phyloP scores from a whole-genome alignment of 2,329 filamentous ascomycete species.

The Fusarium sp. region DNA sequence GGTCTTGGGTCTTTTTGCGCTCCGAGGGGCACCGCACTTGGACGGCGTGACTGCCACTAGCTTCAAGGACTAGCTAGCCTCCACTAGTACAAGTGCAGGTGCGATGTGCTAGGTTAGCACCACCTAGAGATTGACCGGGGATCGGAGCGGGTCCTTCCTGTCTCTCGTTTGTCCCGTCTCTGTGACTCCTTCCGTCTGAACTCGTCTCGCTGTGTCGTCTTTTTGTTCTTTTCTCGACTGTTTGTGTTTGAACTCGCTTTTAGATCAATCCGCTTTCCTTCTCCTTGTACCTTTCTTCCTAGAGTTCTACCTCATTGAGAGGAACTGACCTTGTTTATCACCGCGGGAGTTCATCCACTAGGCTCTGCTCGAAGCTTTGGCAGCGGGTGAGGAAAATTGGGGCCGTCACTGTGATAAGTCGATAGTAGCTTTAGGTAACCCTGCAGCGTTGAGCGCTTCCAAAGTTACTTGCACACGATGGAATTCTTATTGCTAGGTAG shows the following conservation, averaged over 20 bases:
- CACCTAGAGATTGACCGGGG: slow-evolving; percentile 18
- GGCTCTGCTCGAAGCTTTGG: slow-evolving; percentile 12
- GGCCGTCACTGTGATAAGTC: slow-evolving; percentile 17
- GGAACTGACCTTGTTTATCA: slow-evolving; percentile 12
- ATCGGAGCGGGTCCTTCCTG: slow-evolving; percentile 30
- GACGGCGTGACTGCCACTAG: slow-evolving; percentile 33
- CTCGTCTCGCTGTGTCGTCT: slow-evolving; percentile 13
- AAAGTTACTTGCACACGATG: slow-evolving; percentile 2
- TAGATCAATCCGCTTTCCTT: neutral
- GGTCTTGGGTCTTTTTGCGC: neutral
- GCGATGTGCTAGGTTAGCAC: slow-evolving; percentile 13
- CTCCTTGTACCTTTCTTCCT: neutral
- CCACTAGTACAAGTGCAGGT: slow-evolving; percentile 4
- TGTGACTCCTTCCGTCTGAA: slow-evolving; percentile 32
- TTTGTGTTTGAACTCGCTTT: neutral
- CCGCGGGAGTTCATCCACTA: slow-evolving; percentile 4
- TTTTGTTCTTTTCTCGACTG: neutral
- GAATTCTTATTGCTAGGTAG: slow-evolving; percentile 4
- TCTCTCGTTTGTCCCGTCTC: neutral
- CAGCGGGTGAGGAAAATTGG: slow-evolving; percentile 19
- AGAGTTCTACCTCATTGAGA: neutral
- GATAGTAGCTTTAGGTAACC: slow-evolving; percentile 28
- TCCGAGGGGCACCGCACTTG: neutral
- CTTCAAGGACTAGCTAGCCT: slow-evolving; percentile 11
- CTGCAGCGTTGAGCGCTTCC: slow-evolving; percentile 23